Evolutionary conservation across 176 grass and related monocot species (phyloP).

Genomic region (Chrysopogon serrulatus): DNA sequence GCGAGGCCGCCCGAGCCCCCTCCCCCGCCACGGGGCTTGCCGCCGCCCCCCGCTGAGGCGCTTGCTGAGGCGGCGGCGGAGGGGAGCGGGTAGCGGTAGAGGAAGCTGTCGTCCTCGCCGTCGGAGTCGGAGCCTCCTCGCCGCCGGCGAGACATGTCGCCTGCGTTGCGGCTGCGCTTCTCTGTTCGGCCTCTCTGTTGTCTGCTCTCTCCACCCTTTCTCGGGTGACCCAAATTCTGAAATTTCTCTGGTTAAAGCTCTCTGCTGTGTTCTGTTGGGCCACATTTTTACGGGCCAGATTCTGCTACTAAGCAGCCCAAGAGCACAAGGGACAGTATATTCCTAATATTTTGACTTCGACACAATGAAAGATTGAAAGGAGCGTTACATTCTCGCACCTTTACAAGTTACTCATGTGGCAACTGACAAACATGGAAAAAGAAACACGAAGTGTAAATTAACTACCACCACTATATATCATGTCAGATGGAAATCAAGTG

Average conservation of each 20-base stretch:
- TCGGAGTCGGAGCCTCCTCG: conserved; percentile 42
- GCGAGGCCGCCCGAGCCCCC: conserved; percentile 80
- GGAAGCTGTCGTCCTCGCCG: conserved; percentile 79
- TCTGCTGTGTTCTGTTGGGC: background rate
- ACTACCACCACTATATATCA: too few relatives aligned
- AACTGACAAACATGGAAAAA: too few relatives aligned
- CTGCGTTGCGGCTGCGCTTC: background rate
- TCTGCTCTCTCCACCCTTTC: background rate
- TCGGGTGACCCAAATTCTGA: background rate
- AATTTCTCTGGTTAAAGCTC: background rate
- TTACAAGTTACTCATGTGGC: too few relatives aligned
- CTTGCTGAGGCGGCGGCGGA: background rate
- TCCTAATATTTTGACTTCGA: too few relatives aligned
- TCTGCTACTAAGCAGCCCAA: background rate
- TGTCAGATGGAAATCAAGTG: too few relatives aligned
- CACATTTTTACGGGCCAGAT: background rate
- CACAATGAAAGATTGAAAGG: too few relatives aligned
- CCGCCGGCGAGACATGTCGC: conserved; percentile 52
- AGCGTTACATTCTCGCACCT: too few relatives aligned
- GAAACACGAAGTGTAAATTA: too few relatives aligned
- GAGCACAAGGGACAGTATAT: background rate
- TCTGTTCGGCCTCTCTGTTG: background rate
- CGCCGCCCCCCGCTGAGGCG: background rate
- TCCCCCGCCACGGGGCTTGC: conserved; percentile 22
- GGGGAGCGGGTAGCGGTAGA: conserved; percentile 80